These are phyloP conservation scores for Lophiostoma macrostomum DNA, from an alignment of 495 filamentous ascomycete species.

Conservation along the genomic window DNA sequence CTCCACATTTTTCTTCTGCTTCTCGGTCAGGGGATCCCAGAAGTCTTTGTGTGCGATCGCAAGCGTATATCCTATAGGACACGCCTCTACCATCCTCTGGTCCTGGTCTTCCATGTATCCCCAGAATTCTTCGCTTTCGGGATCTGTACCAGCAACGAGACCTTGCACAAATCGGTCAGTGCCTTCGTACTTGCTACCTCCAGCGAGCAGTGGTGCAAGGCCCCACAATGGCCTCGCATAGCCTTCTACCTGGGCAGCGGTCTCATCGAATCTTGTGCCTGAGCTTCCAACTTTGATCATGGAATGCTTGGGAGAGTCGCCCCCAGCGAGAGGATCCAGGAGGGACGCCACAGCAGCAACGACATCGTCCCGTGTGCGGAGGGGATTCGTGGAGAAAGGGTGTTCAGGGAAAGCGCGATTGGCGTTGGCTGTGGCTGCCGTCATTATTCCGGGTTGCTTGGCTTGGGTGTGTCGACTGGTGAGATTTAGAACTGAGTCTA, in stretches of 20 bases:
- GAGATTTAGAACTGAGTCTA: too few species aligned
- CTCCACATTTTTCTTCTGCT: slow-evolving; percentile 60
- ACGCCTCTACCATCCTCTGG: slow-evolving; percentile 85
- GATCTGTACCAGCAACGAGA: slow-evolving; percentile 64
- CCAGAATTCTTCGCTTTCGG: slow-evolving; percentile 66
- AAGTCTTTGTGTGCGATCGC: slow-evolving; percentile 60
- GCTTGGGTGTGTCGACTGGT: not conserved
- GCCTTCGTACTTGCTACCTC: slow-evolving; percentile 60
- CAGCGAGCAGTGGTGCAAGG: slow-evolving; percentile 63
- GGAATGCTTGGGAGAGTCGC: slow-evolving; percentile 35
- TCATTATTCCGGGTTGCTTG: slow-evolving; percentile 10
- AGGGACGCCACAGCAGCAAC: slow-evolving; percentile 39
- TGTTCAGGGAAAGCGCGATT: slow-evolving; percentile 34
- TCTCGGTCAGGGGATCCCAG: slow-evolving; percentile 61
- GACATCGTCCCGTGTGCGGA: slow-evolving; percentile 38
- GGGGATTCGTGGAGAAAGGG: slow-evolving; percentile 39
- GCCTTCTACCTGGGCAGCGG: slow-evolving; percentile 73
- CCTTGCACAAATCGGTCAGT: slow-evolving; percentile 65
- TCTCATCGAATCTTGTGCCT: slow-evolving; percentile 56
- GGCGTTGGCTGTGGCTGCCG: slow-evolving; percentile 28
- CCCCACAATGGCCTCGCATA: slow-evolving; percentile 74
- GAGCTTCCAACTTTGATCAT: slow-evolving; percentile 37
- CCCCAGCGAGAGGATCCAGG: slow-evolving; percentile 38
- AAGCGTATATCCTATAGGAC: slow-evolving; percentile 64
- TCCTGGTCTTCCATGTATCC: slow-evolving; percentile 68